A percentile compares a stretch with the other conserved stretches of the same genome.
phyloP scores from a whole-genome alignment of 2,329 filamentous ascomycete species.

The Beauveria brongniartii region DNA sequence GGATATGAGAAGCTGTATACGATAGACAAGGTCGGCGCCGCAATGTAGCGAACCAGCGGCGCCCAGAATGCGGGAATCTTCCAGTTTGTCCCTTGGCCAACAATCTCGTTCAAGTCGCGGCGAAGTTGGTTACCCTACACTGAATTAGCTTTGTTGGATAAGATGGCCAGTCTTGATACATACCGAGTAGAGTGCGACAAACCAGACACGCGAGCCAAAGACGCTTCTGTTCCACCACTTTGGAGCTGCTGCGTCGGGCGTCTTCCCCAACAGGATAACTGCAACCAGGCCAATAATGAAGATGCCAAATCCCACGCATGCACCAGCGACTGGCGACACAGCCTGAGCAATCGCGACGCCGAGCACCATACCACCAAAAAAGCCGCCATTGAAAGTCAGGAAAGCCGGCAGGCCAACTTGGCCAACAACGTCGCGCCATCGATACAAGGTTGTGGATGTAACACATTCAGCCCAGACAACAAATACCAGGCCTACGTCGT shows the following conservation, averaged over 20 bases:
- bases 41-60: slow-evolving; percentile 40
- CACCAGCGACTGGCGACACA: slow-evolving; percentile 35
- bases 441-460: slow-evolving; percentile 44
- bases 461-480: slow-evolving; percentile 46
- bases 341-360: slow-evolving; percentile 43
- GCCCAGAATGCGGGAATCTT: slow-evolving; percentile 44
- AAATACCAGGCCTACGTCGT: slow-evolving; percentile 46
- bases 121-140: slow-evolving; percentile 47
- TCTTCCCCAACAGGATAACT: slow-evolving; percentile 32
- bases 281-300: slow-evolving; percentile 34
- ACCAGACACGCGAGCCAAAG: slow-evolving; percentile 39
- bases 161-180: slow-evolving; percentile 6
- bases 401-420: slow-evolving; percentile 37
- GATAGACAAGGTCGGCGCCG: slow-evolving; percentile 41
- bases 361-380: slow-evolving; percentile 43
- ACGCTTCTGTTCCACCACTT: slow-evolving; percentile 33
- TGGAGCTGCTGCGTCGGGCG: slow-evolving; percentile 32
- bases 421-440: slow-evolving; percentile 38
- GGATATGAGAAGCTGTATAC: slow-evolving; percentile 45
- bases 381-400: slow-evolving; percentile 40
- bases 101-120: slow-evolving; percentile 45
- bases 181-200: slow-evolving; percentile 49
- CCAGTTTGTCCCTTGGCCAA: slow-evolving; percentile 48
- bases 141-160: neutral
- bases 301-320: slow-evolving; percentile 44